Base-by-base conservation (phyloP, 1,139 yeast genomes). In the Protomyces gravidus region DNA sequence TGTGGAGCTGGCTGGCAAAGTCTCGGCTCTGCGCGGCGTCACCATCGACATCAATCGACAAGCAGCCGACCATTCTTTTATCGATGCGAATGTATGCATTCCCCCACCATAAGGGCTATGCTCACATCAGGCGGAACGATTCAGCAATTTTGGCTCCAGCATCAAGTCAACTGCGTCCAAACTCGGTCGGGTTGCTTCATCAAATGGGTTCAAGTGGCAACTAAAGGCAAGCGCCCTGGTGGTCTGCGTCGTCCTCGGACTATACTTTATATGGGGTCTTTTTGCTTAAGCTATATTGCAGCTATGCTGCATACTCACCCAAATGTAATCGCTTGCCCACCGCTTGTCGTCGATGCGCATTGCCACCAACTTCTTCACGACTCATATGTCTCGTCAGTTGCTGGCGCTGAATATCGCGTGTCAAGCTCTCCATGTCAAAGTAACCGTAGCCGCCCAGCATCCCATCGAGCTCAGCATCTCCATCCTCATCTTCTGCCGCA, bases 381-480 rank as follows among this genome's bases (percentile, higher is more conserved):
- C 51, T 26, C 36, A 45, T 46, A 3, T 53, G 46, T 36, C 42
- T n/a, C 21, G 42, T 23, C 17, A 45, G 32, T 25, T 53, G 45
- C 27, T 53, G 58, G 6, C 58, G 45, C 39, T 23, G 51, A 7
- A 53, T 45, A 50, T 53, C 58, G 6, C 45, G 45, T 26, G 75
- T 79, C 63, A 70, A 83, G 56, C 84, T 89, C 58, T 86, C 87
- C 74, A 84, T 78, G 69, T 84, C 89, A 67, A 84, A 84, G 71
- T 84, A 84, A 5, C 89, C 89, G 68, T 86, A 86, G 0, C 95
- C 95, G 61, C 94, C 92, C 60, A 86, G 76, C 68, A 86, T 77
- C 27, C 48, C 48, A 45, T 45, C 30, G 9, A n/a, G 21, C 28
- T 45, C 28, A 62, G 82, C 83, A 32, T 73, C 73, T 56, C 68